phyloP scores from a whole-genome alignment of 768 basidiomycete genomes.

The Favolaschia claudopus region DNA sequence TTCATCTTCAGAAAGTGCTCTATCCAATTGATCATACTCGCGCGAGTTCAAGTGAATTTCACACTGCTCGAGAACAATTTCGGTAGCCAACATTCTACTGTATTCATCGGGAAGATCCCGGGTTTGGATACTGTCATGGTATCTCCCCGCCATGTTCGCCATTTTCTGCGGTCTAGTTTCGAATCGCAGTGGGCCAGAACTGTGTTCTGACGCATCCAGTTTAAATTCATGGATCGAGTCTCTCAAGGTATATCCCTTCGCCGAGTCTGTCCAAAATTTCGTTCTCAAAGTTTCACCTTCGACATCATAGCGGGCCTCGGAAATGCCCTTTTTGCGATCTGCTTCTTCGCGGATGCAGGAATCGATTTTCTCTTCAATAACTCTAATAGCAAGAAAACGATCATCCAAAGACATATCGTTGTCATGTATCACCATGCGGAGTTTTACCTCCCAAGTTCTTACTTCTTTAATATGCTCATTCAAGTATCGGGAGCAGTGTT shows the following conservation, averaged over 20 bases:
- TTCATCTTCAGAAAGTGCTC: background rate
- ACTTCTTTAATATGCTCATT: no score
- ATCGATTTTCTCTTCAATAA: no score
- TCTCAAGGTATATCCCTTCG: background rate
- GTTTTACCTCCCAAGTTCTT: no score
- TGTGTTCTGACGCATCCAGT: background rate
- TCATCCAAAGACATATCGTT: no score
- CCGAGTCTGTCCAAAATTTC: background rate
- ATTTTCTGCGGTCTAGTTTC: background rate
- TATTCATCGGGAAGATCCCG: background rate
- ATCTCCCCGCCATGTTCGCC: background rate
- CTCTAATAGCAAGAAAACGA: no score
- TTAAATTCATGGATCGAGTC: background rate
- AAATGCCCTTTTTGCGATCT: no score
- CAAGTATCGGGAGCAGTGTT: no score
- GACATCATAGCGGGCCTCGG: background rate
- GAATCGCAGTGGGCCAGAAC: background rate
- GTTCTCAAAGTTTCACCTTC: background rate
- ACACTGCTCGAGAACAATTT: background rate
- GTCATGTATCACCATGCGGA: no score
- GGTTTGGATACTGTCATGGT: background rate
- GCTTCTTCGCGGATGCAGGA: no score
- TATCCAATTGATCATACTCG: background rate
- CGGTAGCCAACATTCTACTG: background rate
- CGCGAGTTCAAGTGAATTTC: background rate